Evolutionary conservation across 371 early-diverging fungal species (phyloP).

Genomic region (Mucor indicus): DNA sequence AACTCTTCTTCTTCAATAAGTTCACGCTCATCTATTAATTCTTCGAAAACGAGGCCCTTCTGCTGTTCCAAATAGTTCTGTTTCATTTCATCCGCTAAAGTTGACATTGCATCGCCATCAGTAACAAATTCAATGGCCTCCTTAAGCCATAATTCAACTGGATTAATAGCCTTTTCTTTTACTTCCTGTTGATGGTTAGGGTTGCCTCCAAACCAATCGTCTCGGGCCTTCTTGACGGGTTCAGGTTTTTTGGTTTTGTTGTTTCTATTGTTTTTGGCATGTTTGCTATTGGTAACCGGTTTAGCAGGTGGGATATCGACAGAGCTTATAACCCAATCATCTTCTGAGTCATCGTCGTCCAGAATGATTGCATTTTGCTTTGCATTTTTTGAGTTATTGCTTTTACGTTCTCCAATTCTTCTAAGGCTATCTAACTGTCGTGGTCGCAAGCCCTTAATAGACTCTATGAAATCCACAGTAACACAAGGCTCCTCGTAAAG

Average conservation of each 20-base stretch:
- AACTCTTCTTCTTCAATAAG: constrained; percentile 58
- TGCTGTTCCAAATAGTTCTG: constrained; percentile 30
- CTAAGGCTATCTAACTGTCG: constrained; percentile 42
- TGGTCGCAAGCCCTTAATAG: constrained; percentile 28
- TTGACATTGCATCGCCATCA: constrained; percentile 4
- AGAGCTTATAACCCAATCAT: constrained; percentile 38
- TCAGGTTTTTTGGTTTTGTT: background rate
- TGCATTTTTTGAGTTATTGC: no score
- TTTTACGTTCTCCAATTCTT: constrained; percentile 30
- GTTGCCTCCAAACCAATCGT: constrained; percentile 29
- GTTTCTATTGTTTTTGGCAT: background rate
- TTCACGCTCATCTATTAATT: constrained; percentile 40
- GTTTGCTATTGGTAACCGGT: background rate
- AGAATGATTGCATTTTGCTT: constrained; percentile 19
- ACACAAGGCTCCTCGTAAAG: constrained; percentile 55
- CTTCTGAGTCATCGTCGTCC: constrained; percentile 29
- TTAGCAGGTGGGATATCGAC: background rate
- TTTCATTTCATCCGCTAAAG: constrained; percentile 18
- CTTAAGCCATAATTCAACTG: constrained; percentile 42
- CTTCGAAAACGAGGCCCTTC: constrained; percentile 30
- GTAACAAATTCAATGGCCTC: constrained; percentile 40
- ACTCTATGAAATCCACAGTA: constrained; percentile 34
- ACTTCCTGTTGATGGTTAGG: constrained; percentile 15
- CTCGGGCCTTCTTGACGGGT: background rate
- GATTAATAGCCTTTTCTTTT: constrained; percentile 21